These are phyloP conservation scores for Ceratocystis eucalypticola DNA, from an alignment of 2,329 filamentous ascomycete genomes.

Conservation along the genomic window DNA sequence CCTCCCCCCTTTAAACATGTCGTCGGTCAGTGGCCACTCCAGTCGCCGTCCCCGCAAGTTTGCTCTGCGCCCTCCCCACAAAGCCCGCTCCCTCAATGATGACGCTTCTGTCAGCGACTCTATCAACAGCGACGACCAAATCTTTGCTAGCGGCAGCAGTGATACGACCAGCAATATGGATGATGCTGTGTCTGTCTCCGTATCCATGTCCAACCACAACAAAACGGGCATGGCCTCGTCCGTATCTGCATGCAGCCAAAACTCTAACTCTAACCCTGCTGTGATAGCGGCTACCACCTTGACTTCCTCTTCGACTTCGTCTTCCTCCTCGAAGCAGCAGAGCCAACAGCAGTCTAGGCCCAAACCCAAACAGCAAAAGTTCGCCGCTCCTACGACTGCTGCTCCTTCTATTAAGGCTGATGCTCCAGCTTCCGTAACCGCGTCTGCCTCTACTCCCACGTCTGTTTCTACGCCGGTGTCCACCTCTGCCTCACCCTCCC, in stretches of 20 bases:
- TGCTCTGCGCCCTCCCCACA: slow-evolving; percentile 45
- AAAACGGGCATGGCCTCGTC: background rate
- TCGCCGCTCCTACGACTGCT: background rate
- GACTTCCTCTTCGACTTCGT: no score
- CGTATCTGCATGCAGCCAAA: background rate
- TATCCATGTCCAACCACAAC: slow-evolving; percentile 34
- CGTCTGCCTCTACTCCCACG: slow-evolving; percentile 33
- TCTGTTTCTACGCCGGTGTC: background rate
- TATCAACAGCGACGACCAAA: slow-evolving; percentile 47
- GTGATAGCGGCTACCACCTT: no score
- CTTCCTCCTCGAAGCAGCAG: background rate
- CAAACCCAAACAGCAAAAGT: background rate
- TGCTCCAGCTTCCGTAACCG: slow-evolving; percentile 30
- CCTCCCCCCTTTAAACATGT: slow-evolving; percentile 25
- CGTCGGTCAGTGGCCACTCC: background rate
- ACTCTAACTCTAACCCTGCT: background rate
- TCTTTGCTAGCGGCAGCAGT: slow-evolving; percentile 42
- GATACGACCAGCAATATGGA: slow-evolving; percentile 44
- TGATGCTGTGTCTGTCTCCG: slow-evolving; percentile 40
- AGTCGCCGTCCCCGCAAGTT: slow-evolving; percentile 41
- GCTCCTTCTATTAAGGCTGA: background rate
- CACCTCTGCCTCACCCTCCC: background rate
- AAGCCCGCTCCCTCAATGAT: slow-evolving; percentile 35
- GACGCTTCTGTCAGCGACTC: slow-evolving; percentile 57
- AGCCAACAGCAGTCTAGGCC: background rate